These are phyloP conservation scores for Ascochyta clinopodiicola DNA, from an alignment of 2,329 filamentous ascomycete genomes.

Conservation along the genomic window DNA sequence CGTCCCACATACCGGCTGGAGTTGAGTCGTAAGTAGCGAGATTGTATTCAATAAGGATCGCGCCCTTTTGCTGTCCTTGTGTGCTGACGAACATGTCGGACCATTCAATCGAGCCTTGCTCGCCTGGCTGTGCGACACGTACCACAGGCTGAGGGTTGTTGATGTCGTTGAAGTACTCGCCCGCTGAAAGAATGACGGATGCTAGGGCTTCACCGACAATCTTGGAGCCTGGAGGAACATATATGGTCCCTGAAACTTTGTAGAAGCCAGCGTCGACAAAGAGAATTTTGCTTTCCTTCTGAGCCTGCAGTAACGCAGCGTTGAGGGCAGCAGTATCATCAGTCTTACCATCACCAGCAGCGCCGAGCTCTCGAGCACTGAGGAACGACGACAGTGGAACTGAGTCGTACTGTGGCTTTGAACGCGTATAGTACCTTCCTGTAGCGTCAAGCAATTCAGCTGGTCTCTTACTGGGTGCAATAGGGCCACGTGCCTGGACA, in stretches of 20 bases:
- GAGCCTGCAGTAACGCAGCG: constrained; percentile 69
- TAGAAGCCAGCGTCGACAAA: constrained; percentile 67
- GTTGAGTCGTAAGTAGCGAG: constrained; percentile 61
- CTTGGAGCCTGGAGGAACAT: constrained; percentile 71
- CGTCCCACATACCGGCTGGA: constrained; percentile 81
- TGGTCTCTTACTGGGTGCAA: constrained; percentile 53
- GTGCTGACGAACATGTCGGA: constrained; percentile 76
- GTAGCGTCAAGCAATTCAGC: constrained; percentile 51
- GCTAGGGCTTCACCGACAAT: constrained; percentile 88
- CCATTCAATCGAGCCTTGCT: constrained; percentile 71
- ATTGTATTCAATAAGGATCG: constrained; percentile 77
- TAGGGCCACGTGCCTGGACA: constrained; percentile 51
- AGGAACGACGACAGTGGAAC: constrained; percentile 70
- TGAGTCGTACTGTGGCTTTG: constrained; percentile 57
- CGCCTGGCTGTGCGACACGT: constrained; percentile 69
- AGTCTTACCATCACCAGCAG: constrained; percentile 80
- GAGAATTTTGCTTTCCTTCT: constrained; percentile 59
- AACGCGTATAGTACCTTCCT: constrained; percentile 58
- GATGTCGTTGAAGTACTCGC: constrained; percentile 58
- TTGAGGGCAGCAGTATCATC: constrained; percentile 86
- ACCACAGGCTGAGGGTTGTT: constrained; percentile 68
- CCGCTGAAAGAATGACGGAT: constrained; percentile 80
- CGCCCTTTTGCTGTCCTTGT: constrained; percentile 70
- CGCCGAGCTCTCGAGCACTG: constrained; percentile 53
- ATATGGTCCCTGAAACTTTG: constrained; percentile 60